Percentiles rank a stretch among this genome's conserved stretches.
phyloP scores from a whole-genome alignment of 441 rosid genomes.

The Gossypium schwendimanii region DNA sequence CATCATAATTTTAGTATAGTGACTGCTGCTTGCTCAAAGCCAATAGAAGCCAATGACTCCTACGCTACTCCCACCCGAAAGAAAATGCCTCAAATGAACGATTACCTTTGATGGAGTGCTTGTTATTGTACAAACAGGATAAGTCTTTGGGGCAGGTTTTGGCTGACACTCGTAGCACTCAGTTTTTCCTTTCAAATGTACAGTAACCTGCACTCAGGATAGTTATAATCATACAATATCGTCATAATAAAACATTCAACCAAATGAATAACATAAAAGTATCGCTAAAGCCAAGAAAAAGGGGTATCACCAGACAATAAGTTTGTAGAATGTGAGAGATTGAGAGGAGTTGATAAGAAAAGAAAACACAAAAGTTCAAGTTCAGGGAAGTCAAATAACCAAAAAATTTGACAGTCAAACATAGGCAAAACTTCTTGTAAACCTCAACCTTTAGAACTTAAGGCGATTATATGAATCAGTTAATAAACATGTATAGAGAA shows the following conservation, averaged over 20 bases:
- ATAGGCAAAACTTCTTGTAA: background rate
- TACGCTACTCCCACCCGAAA: background rate
- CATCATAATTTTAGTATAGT: background rate
- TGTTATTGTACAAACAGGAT: slow-evolving; percentile 97
- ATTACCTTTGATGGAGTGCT: slow-evolving; percentile 95
- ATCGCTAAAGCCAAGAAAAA: background rate
- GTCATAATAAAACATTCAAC: slow-evolving; percentile 10
- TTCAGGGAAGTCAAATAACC: background rate
- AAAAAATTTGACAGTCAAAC: background rate
- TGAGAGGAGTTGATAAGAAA: background rate
- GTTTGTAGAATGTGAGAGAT: background rate
- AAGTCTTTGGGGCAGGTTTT: slow-evolving; percentile 91
- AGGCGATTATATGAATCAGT: background rate
- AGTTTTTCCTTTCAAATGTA: slow-evolving; percentile 84
- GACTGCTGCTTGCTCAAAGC: background rate
- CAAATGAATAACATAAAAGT: background rate
- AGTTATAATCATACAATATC: slow-evolving; percentile 1
- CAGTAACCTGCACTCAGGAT: slow-evolving; percentile 58
- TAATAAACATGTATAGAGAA: background rate
- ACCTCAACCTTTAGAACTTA: background rate
- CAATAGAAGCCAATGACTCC: background rate
- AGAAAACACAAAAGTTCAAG: background rate
- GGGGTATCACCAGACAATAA: background rate
- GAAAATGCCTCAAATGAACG: background rate
- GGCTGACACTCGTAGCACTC: slow-evolving; percentile 96